Percentiles rank a stretch among this genome's conserved stretches.
Conservation (phyloP, 2,329 filamentous ascomycete species). For the Trichophyton schoenleinii region DNA sequence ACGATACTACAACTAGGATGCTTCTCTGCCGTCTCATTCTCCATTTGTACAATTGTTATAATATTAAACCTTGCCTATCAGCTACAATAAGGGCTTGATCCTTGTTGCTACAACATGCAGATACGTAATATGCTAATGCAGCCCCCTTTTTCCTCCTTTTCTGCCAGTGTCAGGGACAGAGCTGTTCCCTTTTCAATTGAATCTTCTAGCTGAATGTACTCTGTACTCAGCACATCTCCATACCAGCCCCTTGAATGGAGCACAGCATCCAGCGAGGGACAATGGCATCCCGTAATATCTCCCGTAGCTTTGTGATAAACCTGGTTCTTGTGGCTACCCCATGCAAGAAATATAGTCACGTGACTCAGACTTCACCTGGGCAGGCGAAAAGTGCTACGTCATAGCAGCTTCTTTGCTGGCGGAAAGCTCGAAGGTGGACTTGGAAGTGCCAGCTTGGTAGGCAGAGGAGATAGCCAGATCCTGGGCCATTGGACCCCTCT, state of each 20-base stretch:
- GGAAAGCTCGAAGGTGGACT: background rate
- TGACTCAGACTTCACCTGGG: background rate
- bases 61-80: background rate
- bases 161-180: background rate
- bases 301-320: background rate
- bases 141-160: background rate
- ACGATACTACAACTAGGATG: slow-evolving; percentile 46
- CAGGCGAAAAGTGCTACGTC: background rate
- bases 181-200: background rate
- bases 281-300: background rate
- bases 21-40: background rate
- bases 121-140: slow-evolving; percentile 1
- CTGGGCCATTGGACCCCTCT: background rate
- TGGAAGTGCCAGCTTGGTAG: too few relatives aligned
- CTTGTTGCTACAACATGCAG: background rate
- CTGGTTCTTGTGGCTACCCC: slow-evolving; percentile 3
- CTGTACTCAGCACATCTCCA: background rate
- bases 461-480: background rate
- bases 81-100: background rate
- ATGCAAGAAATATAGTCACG: background rate
- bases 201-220: background rate
- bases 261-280: too few relatives aligned
- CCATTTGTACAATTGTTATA: background rate
- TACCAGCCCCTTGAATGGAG: background rate
- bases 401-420: background rate